Evolutionary conservation across 139 green algal genomes (phyloP).

Genomic region (Pleodorina starrii): DNA sequence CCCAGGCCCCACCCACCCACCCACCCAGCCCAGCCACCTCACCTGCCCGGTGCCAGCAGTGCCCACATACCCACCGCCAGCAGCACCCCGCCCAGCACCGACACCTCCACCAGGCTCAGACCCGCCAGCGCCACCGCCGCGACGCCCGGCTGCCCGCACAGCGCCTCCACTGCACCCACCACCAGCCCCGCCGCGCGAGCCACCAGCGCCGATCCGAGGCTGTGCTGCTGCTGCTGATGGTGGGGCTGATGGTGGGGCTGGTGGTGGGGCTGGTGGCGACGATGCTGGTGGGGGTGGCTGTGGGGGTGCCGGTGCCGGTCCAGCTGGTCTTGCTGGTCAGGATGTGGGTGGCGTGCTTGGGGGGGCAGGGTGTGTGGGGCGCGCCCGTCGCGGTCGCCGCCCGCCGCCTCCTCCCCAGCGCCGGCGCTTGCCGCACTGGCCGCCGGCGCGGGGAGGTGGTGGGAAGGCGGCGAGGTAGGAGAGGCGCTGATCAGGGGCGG

Average conservation of each 20-base stretch:
- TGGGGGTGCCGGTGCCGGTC: neutral
- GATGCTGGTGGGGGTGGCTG: neutral
- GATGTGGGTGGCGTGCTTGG: too few species aligned
- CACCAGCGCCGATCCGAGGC: neutral
- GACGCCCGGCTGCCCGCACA: slow-evolving; percentile 19
- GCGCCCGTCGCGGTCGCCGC: neutral
- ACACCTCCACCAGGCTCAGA: slow-evolving; percentile 58
- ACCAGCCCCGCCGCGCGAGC: neutral
- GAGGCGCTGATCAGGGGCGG: too few species aligned
- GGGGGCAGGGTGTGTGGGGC: too few species aligned
- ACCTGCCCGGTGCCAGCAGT: slow-evolving; percentile 51
- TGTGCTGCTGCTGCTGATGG: neutral
- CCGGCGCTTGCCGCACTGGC: neutral
- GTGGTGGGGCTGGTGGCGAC: neutral
- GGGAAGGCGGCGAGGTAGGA: too few species aligned
- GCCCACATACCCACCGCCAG: slow-evolving; percentile 54
- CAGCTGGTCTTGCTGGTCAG: neutral
- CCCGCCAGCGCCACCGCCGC: slow-evolving; percentile 54
- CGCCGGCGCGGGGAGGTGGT: neutral
- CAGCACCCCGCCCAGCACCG: slow-evolving; percentile 36
- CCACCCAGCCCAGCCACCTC: neutral
- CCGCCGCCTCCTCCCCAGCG: too few species aligned
- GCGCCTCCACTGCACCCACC: neutral
- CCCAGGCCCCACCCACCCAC: too few species aligned
- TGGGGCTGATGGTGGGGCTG: neutral